Base-by-base conservation (phyloP, 1,284 basidiomycete species). In the Cutaneotrichosporon dermatis region DNA sequence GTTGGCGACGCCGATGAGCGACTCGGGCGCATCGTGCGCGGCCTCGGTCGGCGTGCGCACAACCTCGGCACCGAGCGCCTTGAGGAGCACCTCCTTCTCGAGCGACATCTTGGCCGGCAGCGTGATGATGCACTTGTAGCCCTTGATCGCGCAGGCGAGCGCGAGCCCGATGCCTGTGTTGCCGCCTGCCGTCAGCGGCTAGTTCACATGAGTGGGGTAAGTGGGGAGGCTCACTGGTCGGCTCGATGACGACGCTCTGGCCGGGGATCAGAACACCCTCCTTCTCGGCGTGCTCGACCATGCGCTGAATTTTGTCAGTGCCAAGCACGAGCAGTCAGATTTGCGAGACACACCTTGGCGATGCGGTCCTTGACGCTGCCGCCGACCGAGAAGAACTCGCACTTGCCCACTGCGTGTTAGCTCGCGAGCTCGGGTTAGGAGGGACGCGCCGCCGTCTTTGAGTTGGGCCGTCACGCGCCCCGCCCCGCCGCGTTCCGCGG, bases 321-420 rank as follows among this genome's bases (percentile, higher is more conserved):
- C 25, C 25, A 25, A 25, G 25, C 25, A 25, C 25, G 25, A 25
- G 25, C 25, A 25, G 25, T 25, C 25, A 25, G 25, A 25, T 25
- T 25, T 25, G 25, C 15, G 33, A 12, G 44, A 57, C 59, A 42
- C 33, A 81, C 81, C 69, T 93, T 94, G 33, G 92, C 92, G 63
- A 97, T 96, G 61, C 94, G 83, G 75, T 98, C 95, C 80, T 99
- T 99, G 65, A 97, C 88, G 4, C 89, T 92, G 1, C 95, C 95
- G 10, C 95, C 95, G 2, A 86, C 87, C 33, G 92, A 95, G 71
- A 90, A 85, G 76, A 85, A 96, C 71, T 99, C 95, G 50, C 89
- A 83, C 79, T 97, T 97, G 36, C 84, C 94, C 71, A 96, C 89
- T 92, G 62, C 34, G 12, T 34, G 52, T 51, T 40, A 51, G 50